phyloP scores from a whole-genome alignment of 768 basidiomycete genomes.

The Suillus subalutaceus region DNA sequence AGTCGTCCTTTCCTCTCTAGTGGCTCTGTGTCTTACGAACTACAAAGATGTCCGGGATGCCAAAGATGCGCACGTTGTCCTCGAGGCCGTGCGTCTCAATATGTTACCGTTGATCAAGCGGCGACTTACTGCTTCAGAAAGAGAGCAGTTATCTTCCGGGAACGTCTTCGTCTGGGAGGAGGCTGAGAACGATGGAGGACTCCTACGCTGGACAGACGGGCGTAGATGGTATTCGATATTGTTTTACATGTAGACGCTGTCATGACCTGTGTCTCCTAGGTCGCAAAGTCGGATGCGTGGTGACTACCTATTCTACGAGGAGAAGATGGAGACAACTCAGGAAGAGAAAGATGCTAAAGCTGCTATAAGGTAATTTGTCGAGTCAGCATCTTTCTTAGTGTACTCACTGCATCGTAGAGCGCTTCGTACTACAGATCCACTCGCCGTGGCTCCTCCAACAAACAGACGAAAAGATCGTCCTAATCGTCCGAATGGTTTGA shows the following conservation, averaged over 20 bases:
- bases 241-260: neutral
- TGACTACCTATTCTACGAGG: slow-evolving; percentile 83
- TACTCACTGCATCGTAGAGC: slow-evolving; percentile 41
- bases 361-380: slow-evolving; percentile 61
- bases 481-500: slow-evolving; percentile 78
- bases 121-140: slow-evolving; percentile 67
- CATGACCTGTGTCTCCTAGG: slow-evolving; percentile 43
- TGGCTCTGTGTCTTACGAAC: slow-evolving; percentile 8
- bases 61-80: slow-evolving; percentile 74
- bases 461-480: slow-evolving; percentile 77
- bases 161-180: slow-evolving; percentile 89
- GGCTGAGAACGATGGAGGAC: slow-evolving; percentile 69
- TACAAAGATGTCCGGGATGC: slow-evolving; percentile 72
- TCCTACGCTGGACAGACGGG: slow-evolving; percentile 80
- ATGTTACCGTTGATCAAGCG: slow-evolving; percentile 72
- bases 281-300: slow-evolving; percentile 85
- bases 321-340: slow-evolving; percentile 79
- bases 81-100: slow-evolving; percentile 75
- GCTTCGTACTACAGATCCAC: slow-evolving; percentile 62
- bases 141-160: slow-evolving; percentile 70
- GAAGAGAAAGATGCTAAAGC: slow-evolving; percentile 82
- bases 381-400: slow-evolving; percentile 16
- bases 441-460: slow-evolving; percentile 56
- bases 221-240: slow-evolving; percentile 60
- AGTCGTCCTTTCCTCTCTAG: slow-evolving; percentile 13